phyloP scores from a whole-genome alignment of 768 basidiomycete genomes.

The Tylopilus rubrobrunneus region DNA sequence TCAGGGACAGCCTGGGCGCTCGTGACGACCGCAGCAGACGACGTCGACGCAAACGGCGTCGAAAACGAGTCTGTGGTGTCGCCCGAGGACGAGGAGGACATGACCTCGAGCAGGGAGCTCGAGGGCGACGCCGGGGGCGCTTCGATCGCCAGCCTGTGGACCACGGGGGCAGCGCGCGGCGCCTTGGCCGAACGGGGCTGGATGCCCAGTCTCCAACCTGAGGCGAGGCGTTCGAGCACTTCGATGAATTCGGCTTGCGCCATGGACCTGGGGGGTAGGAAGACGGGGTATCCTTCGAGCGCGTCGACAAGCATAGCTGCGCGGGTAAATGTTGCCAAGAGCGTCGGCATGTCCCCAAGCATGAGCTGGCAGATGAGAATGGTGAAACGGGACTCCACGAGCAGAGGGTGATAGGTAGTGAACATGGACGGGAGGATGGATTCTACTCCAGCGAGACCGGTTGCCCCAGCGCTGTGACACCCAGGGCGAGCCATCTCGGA shows the following conservation, averaged over 20 bases:
- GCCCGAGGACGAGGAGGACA: slow-evolving; percentile 24
- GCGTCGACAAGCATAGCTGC: slow-evolving; percentile 71
- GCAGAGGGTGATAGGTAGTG: slow-evolving; percentile 87
- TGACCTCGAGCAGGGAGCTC: slow-evolving; percentile 18
- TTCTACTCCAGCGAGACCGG: slow-evolving; percentile 38
- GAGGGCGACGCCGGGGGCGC: slow-evolving; percentile 27
- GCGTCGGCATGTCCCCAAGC: slow-evolving; percentile 65
- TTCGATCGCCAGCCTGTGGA: slow-evolving; percentile 42
- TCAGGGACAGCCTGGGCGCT: slow-evolving; percentile 22
- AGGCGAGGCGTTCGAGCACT: slow-evolving; percentile 73
- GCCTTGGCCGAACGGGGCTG: slow-evolving; percentile 47
- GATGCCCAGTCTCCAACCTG: slow-evolving; percentile 68
- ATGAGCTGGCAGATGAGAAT: slow-evolving; percentile 72
- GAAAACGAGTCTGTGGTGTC: slow-evolving; percentile 16
- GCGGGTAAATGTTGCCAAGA: slow-evolving; percentile 63
- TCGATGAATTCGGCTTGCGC: slow-evolving; percentile 88
- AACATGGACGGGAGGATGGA: slow-evolving; percentile 49
- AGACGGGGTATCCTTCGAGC: slow-evolving; percentile 85
- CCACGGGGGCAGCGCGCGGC: slow-evolving; percentile 30
- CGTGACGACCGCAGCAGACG: slow-evolving; percentile 16
- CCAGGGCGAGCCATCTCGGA: slow-evolving; percentile 68
- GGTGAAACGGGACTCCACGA: slow-evolving; percentile 84
- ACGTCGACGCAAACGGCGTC: slow-evolving; percentile 20
- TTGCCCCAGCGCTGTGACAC: slow-evolving; percentile 36
- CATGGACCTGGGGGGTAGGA: slow-evolving; percentile 84